Percentiles rank a stretch among this genome's conserved stretches.
These are phyloP conservation scores for Aspergillus cejpii DNA, from an alignment of 2,329 filamentous ascomycete species.

Conservation along the genomic window DNA sequence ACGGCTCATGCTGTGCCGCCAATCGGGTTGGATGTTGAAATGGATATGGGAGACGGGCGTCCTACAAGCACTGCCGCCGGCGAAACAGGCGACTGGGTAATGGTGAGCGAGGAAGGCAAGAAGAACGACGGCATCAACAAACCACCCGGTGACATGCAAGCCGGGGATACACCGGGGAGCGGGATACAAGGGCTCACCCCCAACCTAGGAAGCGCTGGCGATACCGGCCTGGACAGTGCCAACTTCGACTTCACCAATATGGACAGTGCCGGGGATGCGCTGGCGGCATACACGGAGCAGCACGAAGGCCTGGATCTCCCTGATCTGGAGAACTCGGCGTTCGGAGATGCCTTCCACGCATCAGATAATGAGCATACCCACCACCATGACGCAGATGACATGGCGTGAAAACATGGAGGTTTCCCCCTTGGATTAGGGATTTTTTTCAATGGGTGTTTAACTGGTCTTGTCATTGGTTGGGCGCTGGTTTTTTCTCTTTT, in stretches of 20 bases:
- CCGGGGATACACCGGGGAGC: constrained; percentile 17
- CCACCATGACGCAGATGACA: constrained; percentile 37
- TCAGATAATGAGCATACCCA: constrained; percentile 44
- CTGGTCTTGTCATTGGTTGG: constrained; percentile 12
- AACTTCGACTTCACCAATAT: constrained; percentile 45
- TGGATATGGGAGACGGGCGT: constrained; percentile 49
- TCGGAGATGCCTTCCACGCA: constrained; percentile 72
- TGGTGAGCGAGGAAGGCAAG: constrained; percentile 58
- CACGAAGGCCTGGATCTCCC: constrained; percentile 49
- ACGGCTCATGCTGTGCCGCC: constrained; percentile 7
- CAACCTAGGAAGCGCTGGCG: constrained; percentile 21
- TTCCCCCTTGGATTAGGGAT: constrained; percentile 13
- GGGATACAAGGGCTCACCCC: constrained; percentile 22
- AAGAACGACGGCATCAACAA: constrained; percentile 48
- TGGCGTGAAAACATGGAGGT: constrained; percentile 24
- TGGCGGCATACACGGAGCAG: constrained; percentile 60
- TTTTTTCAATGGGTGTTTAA: constrained; percentile 14
- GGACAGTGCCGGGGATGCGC: constrained; percentile 64
- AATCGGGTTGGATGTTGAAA: constrained; percentile 36
- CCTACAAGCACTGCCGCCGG: constrained; percentile 37
- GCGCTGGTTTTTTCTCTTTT: constrained; percentile 10
- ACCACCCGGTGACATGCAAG: constrained; percentile 17
- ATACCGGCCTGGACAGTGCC: constrained; percentile 31
- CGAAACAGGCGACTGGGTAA: constrained; percentile 64
- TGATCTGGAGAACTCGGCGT: constrained; percentile 71